A percentile compares a stretch with the other conserved stretches of the same genome.
phyloP scores from a whole-genome alignment of 2,329 filamentous ascomycete species.

The Colletotrichum sp. region DNA sequence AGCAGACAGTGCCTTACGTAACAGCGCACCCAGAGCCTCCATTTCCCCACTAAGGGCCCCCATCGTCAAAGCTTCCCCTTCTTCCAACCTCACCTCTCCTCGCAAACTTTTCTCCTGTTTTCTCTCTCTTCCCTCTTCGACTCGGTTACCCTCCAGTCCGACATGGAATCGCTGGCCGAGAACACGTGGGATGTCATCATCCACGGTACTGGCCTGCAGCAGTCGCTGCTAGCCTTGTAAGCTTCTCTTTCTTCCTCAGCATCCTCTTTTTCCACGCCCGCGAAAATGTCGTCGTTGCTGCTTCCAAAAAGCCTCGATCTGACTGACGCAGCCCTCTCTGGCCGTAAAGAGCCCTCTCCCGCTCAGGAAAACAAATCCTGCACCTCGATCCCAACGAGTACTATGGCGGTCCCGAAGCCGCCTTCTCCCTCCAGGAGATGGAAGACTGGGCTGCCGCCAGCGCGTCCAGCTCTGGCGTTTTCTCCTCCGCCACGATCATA shows the following conservation, averaged over 20 bases:
- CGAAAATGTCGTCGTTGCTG: slow-evolving; percentile 8
- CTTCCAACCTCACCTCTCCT: slow-evolving; percentile 14
- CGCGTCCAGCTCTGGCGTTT: slow-evolving; percentile 31
- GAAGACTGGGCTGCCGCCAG: slow-evolving; percentile 71
- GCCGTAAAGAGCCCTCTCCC: slow-evolving; percentile 80
- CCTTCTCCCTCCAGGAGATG: slow-evolving; percentile 82
- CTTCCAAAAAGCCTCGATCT: slow-evolving; percentile 52
- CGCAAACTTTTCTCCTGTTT: background rate
- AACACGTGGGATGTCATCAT: slow-evolving; percentile 82
- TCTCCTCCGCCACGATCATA: slow-evolving; percentile 42
- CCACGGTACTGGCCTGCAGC: slow-evolving; percentile 77
- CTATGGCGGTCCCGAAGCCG: slow-evolving; percentile 87
- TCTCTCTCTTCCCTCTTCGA: background rate
- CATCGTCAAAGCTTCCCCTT: slow-evolving; percentile 24
- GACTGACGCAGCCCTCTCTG: slow-evolving; percentile 69
- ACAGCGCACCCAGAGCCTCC: background rate
- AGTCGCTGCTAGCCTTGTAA: slow-evolving; percentile 83
- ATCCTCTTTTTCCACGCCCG: slow-evolving; percentile 10
- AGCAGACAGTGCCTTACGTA: background rate
- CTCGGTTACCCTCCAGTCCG: slow-evolving; percentile 18
- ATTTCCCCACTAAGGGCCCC: slow-evolving; percentile 4
- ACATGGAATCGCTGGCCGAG: slow-evolving; percentile 77
- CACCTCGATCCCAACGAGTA: slow-evolving; percentile 88
- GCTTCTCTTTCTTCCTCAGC: slow-evolving; percentile 37
- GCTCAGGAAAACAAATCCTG: slow-evolving; percentile 88